Evolutionary conservation across 202 grass and related monocot species (phyloP), one percentile per base, ranked within the genome.

Genomic region (Cymbopogon flexuosus): DNA sequence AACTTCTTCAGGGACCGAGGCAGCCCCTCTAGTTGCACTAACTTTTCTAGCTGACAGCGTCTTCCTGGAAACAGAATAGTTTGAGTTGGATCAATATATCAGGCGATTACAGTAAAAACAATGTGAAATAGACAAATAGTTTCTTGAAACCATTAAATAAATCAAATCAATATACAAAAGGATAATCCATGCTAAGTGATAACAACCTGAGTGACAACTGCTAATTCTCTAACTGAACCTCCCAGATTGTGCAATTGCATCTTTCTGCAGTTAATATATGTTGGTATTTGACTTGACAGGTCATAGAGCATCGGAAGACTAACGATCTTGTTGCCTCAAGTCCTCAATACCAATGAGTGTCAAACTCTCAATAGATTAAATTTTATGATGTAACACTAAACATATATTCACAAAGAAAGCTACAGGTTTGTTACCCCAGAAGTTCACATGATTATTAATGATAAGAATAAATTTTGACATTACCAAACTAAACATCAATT

Each of bases 1-100:
- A 60, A 97, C 88, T 79, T 97, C 88, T 57, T 94, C 92, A 39
- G 94, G 92, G 62, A 97, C 94, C 1, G 94, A 88, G 7, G 84
- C 92, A 65, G 88, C 90, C 62, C 84, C 92, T 57, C 88, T 91
- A 47, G 90, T 30, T 68, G 88, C 88, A 14, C 94, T 91, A 47
- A 94, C 90, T 87, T 94, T 91, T 78, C 88, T 81, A 9, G 79
- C 73, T 68, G 90, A 86, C 0, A 94, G 62, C 0, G 88, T 94
- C 47, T 82, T 92, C 92, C 92, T 97, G 81, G 43, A 87, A 73
- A 77, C 49, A 86, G 35, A 49, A 83, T 15, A 46, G 24, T 2
- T 80, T 5, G 0, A 78, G 35, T 79, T 67, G 54, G 43, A 42
- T 45, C 61, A 68, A 51, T 14, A 60, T 39, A 69, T 51, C 23